A percentile compares a stretch with the other conserved stretches of the same genome.
Evolutionary conservation across 1,284 basidiomycete species (phyloP).

Genomic region (Cutaneotrichosporon sp.): DNA sequence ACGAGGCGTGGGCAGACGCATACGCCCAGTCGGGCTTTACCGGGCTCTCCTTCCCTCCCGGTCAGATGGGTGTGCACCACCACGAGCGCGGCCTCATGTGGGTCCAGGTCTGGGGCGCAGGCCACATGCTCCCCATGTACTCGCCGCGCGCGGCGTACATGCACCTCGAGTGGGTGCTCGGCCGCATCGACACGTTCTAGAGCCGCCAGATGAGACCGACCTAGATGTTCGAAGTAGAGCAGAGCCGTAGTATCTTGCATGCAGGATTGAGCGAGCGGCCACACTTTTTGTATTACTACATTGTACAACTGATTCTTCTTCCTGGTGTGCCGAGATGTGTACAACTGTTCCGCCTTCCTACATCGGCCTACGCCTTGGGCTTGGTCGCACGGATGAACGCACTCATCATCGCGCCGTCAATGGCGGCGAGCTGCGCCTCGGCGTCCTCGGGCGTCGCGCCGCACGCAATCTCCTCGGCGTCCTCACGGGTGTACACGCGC

Average conservation of each 20-base stretch:
- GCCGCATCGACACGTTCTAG: constrained; percentile 12
- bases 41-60: constrained; percentile 19
- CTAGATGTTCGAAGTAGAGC: no score
- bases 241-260: no score
- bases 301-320: not conserved
- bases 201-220: no score
- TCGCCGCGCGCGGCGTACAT: constrained; percentile 24
- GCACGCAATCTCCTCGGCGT: constrained; percentile 21
- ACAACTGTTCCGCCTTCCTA: not conserved
- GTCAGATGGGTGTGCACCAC: constrained; percentile 29
- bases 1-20: not conserved
- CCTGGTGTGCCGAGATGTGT: not conserved
- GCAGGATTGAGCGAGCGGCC: no score
- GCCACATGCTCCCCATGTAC: constrained; percentile 30
- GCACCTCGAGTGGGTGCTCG: constrained; percentile 30
- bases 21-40: constrained; percentile 1
- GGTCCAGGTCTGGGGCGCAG: constrained; percentile 24
- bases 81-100: constrained; percentile 33
- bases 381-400: constrained; percentile 7
- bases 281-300: no score
- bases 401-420: constrained; percentile 4
- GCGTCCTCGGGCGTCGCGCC: constrained; percentile 12
- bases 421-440: constrained; percentile 8
- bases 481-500: constrained; percentile 22
- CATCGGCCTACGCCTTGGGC: not conserved